Percentiles rank a stretch among this genome's conserved stretches.
Conservation (phyloP, 257 asterid genomes). For the Avicennia marina region DNA sequence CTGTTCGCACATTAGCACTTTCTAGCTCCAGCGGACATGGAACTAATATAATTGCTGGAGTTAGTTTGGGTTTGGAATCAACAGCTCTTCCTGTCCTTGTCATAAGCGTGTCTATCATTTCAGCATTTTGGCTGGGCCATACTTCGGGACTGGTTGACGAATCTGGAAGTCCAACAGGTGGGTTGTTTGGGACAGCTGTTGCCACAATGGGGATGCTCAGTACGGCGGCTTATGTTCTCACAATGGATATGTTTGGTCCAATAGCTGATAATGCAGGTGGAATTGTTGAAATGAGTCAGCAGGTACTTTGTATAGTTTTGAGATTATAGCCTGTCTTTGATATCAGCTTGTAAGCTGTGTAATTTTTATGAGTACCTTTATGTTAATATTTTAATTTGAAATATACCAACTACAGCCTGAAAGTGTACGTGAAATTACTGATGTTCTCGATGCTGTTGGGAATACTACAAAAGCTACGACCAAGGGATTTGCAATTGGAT, state of each 20-base stretch:
- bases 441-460: slow-evolving; percentile 97
- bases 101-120: slow-evolving; percentile 74
- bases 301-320: slow-evolving; percentile 45
- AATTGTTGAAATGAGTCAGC: slow-evolving; percentile 99
- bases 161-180: slow-evolving; percentile 92
- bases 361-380: neutral
- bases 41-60: slow-evolving; percentile 97
- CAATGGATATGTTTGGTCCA: slow-evolving; percentile 99
- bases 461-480: slow-evolving; percentile 99
- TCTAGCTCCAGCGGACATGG: slow-evolving; percentile 97
- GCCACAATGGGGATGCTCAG: slow-evolving; percentile 99
- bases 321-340: slow-evolving; percentile 7
- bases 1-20: slow-evolving; percentile 91
- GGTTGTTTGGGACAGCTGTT: slow-evolving; percentile 98
- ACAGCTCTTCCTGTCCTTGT: slow-evolving; percentile 99
- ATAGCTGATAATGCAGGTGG: slow-evolving; percentile 99
- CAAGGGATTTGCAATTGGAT: slow-evolving; percentile 99
- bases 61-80: slow-evolving; percentile 96
- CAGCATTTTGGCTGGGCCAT: slow-evolving; percentile 97
- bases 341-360: neutral
- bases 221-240: slow-evolving; percentile 97
- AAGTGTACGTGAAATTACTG: slow-evolving; percentile 95
- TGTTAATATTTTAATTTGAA: neutral
- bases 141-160: slow-evolving; percentile 93
- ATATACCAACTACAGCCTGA: slow-evolving; percentile 66